These are phyloP conservation scores for Antonospora locustae DNA, from an alignment of 371 early-diverging fungal species.

Conservation along the genomic window DNA sequence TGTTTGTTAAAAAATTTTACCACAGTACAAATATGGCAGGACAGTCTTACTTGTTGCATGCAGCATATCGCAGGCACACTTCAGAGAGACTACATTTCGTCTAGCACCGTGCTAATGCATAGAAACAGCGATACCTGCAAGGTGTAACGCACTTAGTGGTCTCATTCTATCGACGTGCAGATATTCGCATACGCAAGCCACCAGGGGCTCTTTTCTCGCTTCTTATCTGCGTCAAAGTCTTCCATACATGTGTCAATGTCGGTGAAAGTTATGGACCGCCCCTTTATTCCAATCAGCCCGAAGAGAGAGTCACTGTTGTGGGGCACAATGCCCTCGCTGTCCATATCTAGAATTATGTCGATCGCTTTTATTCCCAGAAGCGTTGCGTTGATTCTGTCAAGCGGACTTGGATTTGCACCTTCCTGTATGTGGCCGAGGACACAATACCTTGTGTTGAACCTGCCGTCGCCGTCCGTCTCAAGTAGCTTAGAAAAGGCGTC, in stretches of 20 bases:
- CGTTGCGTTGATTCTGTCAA: constrained; percentile 80
- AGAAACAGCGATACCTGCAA: no score
- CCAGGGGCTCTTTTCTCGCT: constrained; percentile 24
- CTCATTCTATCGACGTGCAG: constrained; percentile 38
- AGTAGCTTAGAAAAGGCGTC: constrained; percentile 71
- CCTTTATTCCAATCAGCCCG: constrained; percentile 29
- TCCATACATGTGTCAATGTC: constrained; percentile 14
- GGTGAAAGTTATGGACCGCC: constrained; percentile 17
- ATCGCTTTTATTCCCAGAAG: constrained; percentile 50
- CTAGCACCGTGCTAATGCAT: no score
- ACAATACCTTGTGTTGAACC: constrained; percentile 76
- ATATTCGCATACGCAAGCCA: constrained; percentile 35
- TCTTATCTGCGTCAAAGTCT: constrained; percentile 16
- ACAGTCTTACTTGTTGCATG: no score
- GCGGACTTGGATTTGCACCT: constrained; percentile 78
- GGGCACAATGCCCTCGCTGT: constrained; percentile 1
- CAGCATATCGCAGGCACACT: no score
- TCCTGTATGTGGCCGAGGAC: constrained; percentile 87
- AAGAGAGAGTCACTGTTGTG: background rate
- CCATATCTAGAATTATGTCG: constrained; percentile 7
- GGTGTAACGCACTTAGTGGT: no score
- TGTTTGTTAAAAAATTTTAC: no score
- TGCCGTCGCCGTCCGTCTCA: constrained; percentile 72
- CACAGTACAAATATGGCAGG: no score
- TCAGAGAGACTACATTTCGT: no score